Evolutionary conservation across 1,284 basidiomycete species (phyloP).

Genomic region (Tylopilus orsonianus): DNA sequence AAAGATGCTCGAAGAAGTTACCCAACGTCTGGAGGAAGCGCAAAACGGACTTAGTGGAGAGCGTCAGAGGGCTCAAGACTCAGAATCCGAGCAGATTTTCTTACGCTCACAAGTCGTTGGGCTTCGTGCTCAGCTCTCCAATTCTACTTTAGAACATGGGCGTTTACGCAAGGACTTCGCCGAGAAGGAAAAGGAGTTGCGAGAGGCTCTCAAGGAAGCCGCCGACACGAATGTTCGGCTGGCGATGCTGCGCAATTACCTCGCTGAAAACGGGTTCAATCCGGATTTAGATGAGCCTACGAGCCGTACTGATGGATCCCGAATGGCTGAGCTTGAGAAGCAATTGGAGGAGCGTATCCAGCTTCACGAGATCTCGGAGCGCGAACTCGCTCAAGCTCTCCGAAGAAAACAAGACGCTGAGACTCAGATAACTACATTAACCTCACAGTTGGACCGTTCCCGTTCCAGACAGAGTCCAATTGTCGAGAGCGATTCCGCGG

Average conservation of each 20-base stretch:
- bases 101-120: slow-evolving; percentile 79
- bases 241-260: slow-evolving; percentile 81
- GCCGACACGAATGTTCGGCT: slow-evolving; percentile 78
- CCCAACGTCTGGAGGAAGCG: slow-evolving; percentile 67
- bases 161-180: slow-evolving; percentile 69
- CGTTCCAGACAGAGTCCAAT: slow-evolving; percentile 52
- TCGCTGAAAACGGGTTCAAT: slow-evolving; percentile 85
- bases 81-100: slow-evolving; percentile 69
- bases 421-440: slow-evolving; percentile 61
- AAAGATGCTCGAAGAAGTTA: slow-evolving; percentile 76
- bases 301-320: slow-evolving; percentile 45
- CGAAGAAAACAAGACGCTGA: slow-evolving; percentile 75
- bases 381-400: slow-evolving; percentile 62
- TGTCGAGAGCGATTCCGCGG: slow-evolving; percentile 37
- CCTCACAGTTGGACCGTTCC: slow-evolving; percentile 66
- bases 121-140: slow-evolving; percentile 76
- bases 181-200: slow-evolving; percentile 69
- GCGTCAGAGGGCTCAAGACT: slow-evolving; percentile 61
- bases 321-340: slow-evolving; percentile 70
- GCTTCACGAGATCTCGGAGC: slow-evolving; percentile 72
- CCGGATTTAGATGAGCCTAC: slow-evolving; percentile 63
- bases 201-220: slow-evolving; percentile 66
- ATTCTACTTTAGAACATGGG: slow-evolving; percentile 70
- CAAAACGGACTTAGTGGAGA: slow-evolving; percentile 73
- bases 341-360: slow-evolving; percentile 72